Percentiles rank a stretch among this genome's conserved stretches.
These are phyloP conservation scores for Monilinia aucupariae DNA, from an alignment of 2,329 filamentous ascomycete species.

Conservation along the genomic window DNA sequence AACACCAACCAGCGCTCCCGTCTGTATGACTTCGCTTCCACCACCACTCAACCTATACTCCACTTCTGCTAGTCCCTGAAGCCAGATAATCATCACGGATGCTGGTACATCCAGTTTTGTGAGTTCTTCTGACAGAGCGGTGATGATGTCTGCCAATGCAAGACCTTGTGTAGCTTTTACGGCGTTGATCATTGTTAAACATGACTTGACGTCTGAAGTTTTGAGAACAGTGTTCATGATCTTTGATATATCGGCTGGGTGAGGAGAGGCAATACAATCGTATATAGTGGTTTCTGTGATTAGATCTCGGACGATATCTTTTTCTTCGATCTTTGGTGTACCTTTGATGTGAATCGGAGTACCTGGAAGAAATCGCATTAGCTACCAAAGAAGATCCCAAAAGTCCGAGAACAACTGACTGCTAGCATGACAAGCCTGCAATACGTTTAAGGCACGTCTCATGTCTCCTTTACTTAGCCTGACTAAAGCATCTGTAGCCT, in stretches of 20 bases:
- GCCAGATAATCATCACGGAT: constrained; percentile 84
- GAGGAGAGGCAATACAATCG: constrained; percentile 92
- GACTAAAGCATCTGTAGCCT: constrained; percentile 79
- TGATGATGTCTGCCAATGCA: constrained; percentile 89
- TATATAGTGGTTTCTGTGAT: constrained; percentile 93
- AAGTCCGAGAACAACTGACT: constrained; percentile 47
- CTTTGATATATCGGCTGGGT: constrained; percentile 78
- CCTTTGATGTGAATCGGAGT: constrained; percentile 61
- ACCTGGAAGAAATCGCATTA: constrained; percentile 42
- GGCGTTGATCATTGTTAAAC: constrained; percentile 79
- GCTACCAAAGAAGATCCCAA: neutral
- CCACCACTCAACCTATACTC: constrained; percentile 88
- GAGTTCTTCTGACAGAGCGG: constrained; percentile 76
- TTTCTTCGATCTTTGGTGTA: constrained; percentile 53
- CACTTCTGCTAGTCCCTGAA: constrained; percentile 85
- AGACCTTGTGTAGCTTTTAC: constrained; percentile 82
- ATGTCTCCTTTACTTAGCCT: constrained; percentile 91
- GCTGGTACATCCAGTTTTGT: constrained; percentile 75
- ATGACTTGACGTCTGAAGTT: constrained; percentile 83
- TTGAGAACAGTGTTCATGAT: constrained; percentile 79
- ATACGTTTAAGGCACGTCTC: constrained; percentile 86
- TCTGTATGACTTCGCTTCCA: constrained; percentile 82
- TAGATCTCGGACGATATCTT: constrained; percentile 69
- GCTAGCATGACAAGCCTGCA: constrained; percentile 94
- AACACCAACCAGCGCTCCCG: constrained; percentile 85